A percentile compares a stretch with the other conserved stretches of the same genome.
Evolutionary conservation across 345 rosid species (phyloP).

Genomic region (Hibiscus syriacus): DNA sequence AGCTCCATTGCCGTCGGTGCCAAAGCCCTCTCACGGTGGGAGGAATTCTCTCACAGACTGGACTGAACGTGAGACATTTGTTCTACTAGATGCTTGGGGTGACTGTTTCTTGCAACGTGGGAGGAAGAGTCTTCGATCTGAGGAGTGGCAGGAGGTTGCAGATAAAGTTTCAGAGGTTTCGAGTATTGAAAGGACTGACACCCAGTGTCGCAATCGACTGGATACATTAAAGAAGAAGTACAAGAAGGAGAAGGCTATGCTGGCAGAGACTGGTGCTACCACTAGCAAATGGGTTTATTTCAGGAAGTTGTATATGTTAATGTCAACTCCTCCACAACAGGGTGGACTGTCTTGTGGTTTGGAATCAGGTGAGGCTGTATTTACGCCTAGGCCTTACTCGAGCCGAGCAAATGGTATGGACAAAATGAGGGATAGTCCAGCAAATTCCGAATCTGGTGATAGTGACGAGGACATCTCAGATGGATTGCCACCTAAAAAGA

Average conservation of each 20-base stretch:
- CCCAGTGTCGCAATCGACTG: conserved; percentile 76
- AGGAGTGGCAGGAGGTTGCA: conserved; percentile 92
- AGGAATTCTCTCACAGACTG: conserved; percentile 64
- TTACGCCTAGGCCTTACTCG: conserved; percentile 47
- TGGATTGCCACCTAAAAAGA: conserved; percentile 69
- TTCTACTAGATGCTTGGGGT: conserved; percentile 86
- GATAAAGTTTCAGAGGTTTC: conserved; percentile 84
- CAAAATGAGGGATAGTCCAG: conserved; percentile 90
- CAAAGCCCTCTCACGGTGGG: conserved; percentile 45
- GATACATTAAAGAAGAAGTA: conserved; percentile 94
- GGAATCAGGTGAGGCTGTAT: conserved; percentile 50
- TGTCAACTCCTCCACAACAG: conserved; percentile 60
- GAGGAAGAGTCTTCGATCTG: conserved; percentile 83
- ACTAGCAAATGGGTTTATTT: conserved; percentile 75
- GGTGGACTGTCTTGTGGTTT: conserved; percentile 64
- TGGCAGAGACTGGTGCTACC: conserved; percentile 13
- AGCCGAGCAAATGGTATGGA: conserved; percentile 68
- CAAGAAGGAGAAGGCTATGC: conserved; percentile 59
- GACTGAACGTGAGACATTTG: conserved; percentile 86
- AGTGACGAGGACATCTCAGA: conserved; percentile 51
- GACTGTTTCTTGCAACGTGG: conserved; percentile 8
- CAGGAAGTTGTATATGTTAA: conserved; percentile 74
- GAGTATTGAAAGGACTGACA: conserved; percentile 58
- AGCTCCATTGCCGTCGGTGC: conserved; percentile 18
- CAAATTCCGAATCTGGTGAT: conserved; percentile 48